Conservation (phyloP, 1,139 yeast genomes). For the Kodamaea arcana region DNA sequence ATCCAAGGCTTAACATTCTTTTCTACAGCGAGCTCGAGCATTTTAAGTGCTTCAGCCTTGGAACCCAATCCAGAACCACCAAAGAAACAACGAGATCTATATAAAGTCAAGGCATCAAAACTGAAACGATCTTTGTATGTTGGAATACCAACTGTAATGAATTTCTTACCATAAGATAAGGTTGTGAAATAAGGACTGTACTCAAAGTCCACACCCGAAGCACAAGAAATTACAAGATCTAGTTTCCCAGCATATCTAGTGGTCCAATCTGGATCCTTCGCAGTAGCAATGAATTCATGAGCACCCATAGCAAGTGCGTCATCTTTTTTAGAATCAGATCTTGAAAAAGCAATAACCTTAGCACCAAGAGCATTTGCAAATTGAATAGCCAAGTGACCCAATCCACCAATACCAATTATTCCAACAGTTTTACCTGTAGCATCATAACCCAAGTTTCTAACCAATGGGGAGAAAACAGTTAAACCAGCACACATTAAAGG, state of each 20-base stretch:
- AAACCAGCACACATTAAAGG: slow-evolving; percentile 69
- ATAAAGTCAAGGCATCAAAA: slow-evolving; percentile 26
- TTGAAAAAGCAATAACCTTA: slow-evolving; percentile 36
- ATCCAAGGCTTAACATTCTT: slow-evolving; percentile 39
- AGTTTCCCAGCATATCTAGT: slow-evolving; percentile 28
- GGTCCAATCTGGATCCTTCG: slow-evolving; percentile 34
- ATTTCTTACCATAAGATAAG: slow-evolving; percentile 41
- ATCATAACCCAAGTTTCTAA: slow-evolving; percentile 27
- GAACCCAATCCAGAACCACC: slow-evolving; percentile 30
- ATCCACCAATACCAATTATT: slow-evolving; percentile 45
- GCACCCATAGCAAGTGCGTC: slow-evolving; percentile 39
- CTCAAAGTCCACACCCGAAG: slow-evolving; percentile 34
- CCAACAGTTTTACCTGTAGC: slow-evolving; percentile 42
- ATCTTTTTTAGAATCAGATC: slow-evolving; percentile 27
- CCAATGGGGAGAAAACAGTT: slow-evolving; percentile 57
- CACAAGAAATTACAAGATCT: slow-evolving; percentile 49
- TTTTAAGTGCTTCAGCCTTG: slow-evolving; percentile 1
- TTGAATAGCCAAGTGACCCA: slow-evolving; percentile 42
- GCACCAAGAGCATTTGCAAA: slow-evolving; percentile 43
- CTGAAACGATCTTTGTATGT: slow-evolving; percentile 23
- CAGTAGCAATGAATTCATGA: slow-evolving; percentile 35
- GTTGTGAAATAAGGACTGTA: slow-evolving; percentile 28
- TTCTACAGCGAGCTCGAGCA: slow-evolving; percentile 38
- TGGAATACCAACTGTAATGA: slow-evolving; percentile 56
- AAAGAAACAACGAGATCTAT: slow-evolving; percentile 27